Conservation (phyloP, 345 rosid species). For the Melastoma malabathricum region DNA sequence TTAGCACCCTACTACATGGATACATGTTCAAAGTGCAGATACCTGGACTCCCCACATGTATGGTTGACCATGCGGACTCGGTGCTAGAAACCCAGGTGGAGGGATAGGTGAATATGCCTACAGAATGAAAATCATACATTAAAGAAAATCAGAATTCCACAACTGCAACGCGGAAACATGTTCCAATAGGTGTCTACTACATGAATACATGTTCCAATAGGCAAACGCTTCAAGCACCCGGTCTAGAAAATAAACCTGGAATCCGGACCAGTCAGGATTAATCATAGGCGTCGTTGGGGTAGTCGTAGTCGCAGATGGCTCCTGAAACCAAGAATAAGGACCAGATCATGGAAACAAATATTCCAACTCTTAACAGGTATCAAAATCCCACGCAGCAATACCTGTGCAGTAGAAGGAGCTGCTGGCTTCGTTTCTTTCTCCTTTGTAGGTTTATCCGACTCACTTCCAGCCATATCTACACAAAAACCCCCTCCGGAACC, state of each 20-base stretch:
- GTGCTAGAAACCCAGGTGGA: constrained; percentile 88
- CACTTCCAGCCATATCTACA: constrained; percentile 53
- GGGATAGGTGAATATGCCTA: constrained; percentile 92
- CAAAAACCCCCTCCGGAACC: not conserved
- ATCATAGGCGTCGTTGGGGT: constrained; percentile 30
- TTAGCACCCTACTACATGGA: not conserved
- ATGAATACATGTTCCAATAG: constrained; percentile 4
- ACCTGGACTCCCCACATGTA: constrained; percentile 99
- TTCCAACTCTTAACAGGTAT: constrained; percentile 3
- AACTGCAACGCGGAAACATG: constrained; percentile 8
- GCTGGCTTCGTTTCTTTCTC: constrained; percentile 24
- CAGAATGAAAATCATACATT: constrained; percentile 12
- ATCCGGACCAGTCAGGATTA: constrained; percentile 90
- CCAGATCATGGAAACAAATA: constrained; percentile 4
- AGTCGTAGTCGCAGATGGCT: constrained; percentile 44
- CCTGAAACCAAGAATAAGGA: constrained; percentile 26
- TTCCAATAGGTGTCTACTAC: constrained; percentile 5
- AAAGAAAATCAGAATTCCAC: not conserved
- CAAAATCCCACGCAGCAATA: constrained; percentile 4
- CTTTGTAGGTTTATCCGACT: constrained; percentile 51
- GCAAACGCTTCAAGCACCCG: constrained; percentile 1
- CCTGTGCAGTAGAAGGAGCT: constrained; percentile 53
- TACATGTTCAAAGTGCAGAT: not conserved
- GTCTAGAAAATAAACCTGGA: constrained; percentile 46
- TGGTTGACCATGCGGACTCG: constrained; percentile 97